Evolutionary conservation across 2,329 filamentous ascomycete genomes (phyloP).

Genomic region (Exophiala viscosa): DNA sequence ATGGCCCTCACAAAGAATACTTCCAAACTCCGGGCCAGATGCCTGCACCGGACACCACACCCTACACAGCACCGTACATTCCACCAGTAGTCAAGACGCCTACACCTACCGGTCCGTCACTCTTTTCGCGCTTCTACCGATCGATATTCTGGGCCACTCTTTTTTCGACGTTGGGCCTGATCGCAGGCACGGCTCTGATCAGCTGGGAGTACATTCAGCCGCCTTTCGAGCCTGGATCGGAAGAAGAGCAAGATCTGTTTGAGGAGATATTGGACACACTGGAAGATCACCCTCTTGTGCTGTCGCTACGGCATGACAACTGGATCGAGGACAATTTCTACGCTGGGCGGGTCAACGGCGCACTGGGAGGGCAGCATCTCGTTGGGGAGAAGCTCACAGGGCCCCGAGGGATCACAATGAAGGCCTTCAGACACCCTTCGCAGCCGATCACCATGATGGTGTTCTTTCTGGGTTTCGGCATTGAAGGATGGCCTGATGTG

Average conservation of each 20-base stretch:
- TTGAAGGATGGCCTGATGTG: constrained; percentile 67
- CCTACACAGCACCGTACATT: constrained; percentile 9
- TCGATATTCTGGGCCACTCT: constrained; percentile 19
- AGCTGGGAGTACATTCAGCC: constrained; percentile 29
- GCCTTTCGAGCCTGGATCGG: constrained; percentile 33
- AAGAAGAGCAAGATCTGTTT: constrained; percentile 33
- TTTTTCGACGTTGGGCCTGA: constrained; percentile 18
- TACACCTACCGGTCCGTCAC: constrained; percentile 6
- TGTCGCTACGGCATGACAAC: constrained; percentile 36
- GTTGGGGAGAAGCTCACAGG: constrained; percentile 41
- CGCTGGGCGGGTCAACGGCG: neutral
- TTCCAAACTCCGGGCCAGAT: constrained; percentile 28
- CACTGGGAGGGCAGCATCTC: constrained; percentile 27
- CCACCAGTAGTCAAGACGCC: neutral
- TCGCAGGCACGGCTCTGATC: constrained; percentile 24
- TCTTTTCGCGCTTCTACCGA: constrained; percentile 15
- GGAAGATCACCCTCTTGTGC: constrained; percentile 38
- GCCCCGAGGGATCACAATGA: constrained; percentile 37
- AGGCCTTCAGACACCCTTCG: constrained; percentile 61
- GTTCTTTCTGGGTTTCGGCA: constrained; percentile 58
- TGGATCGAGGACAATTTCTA: constrained; percentile 37
- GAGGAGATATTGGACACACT: constrained; percentile 32
- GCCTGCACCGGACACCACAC: constrained; percentile 21
- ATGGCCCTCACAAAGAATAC: constrained; percentile 30
- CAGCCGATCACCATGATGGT: constrained; percentile 61